phyloP scores from a whole-genome alignment of 1,284 basidiomycete species.

The Cryptococcus amylolentus region DNA sequence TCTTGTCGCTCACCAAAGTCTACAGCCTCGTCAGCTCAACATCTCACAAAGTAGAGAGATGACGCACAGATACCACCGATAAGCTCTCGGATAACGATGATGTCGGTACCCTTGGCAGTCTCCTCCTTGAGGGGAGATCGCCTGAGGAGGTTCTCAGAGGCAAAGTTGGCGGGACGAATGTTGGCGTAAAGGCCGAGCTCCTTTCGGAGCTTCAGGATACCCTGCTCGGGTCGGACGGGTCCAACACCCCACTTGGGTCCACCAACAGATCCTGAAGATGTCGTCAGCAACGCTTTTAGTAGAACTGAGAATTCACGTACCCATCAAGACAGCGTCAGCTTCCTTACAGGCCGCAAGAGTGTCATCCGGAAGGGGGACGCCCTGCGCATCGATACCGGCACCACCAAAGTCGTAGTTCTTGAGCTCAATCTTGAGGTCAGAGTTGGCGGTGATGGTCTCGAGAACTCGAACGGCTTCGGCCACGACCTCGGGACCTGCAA shows the following conservation, averaged over 20 bases:
- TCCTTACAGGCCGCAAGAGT: slow-evolving; percentile 83
- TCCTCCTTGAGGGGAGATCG: slow-evolving; percentile 91
- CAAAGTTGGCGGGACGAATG: slow-evolving; percentile 94
- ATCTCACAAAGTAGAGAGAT: not conserved
- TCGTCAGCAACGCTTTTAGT: not conserved
- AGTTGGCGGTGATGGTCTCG: slow-evolving; percentile 64
- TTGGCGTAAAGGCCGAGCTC: slow-evolving; percentile 93
- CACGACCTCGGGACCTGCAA: slow-evolving; percentile 84
- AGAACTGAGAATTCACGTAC: slow-evolving; percentile 50
- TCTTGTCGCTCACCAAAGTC: slow-evolving; percentile 96
- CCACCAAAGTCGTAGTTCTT: slow-evolving; percentile 79
- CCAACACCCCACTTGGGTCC: slow-evolving; percentile 98
- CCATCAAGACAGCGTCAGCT: slow-evolving; percentile 89
- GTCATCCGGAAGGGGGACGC: slow-evolving; percentile 76
- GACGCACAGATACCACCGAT: slow-evolving; percentile 67
- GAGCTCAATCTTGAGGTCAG: slow-evolving; percentile 70
- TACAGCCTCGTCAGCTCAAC: slow-evolving; percentile 31
- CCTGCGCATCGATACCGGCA: slow-evolving; percentile 81
- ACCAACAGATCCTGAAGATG: slow-evolving; percentile 77
- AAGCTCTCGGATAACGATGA: slow-evolving; percentile 93
- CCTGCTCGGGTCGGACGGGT: slow-evolving; percentile 91
- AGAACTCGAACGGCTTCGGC: slow-evolving; percentile 85
- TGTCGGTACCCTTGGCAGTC: slow-evolving; percentile 79
- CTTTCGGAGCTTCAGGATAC: slow-evolving; percentile 88
- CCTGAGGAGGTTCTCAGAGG: slow-evolving; percentile 80